Evolutionary conservation across 441 rosid species (phyloP).

Genomic region (Omphalea diandra): DNA sequence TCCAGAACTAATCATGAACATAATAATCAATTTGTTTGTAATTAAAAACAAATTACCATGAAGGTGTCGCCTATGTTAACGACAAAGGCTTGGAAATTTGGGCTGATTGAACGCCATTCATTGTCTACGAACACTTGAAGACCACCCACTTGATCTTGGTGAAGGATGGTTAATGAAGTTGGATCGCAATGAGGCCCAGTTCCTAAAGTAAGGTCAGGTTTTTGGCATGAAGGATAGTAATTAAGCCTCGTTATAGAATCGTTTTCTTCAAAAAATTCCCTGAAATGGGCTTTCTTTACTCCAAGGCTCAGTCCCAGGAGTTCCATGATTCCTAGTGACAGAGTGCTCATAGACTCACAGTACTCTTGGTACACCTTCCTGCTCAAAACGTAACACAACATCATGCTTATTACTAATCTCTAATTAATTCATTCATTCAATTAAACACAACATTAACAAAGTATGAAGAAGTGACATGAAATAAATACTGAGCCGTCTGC

Average conservation of each 20-base stretch:
- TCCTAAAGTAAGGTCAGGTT: conserved; percentile 90
- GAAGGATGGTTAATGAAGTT: conserved; percentile 94
- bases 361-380: conserved; percentile 83
- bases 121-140: conserved; percentile 90
- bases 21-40: not conserved
- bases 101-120: conserved; percentile 78
- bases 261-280: conserved; percentile 69
- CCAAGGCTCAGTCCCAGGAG: conserved; percentile 80
- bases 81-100: conserved; percentile 75
- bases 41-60: conserved; percentile 55
- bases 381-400: not conserved
- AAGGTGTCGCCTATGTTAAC: conserved; percentile 98
- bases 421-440: too few species aligned
- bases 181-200: conserved; percentile 99
- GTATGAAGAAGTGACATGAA: too few species aligned
- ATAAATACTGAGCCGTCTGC: too few species aligned
- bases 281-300: conserved; percentile 45
- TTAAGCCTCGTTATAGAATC: conserved; percentile 98
- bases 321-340: conserved; percentile 93
- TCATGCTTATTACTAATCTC: too few species aligned
- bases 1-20: too few species aligned
- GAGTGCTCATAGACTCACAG: conserved; percentile 74
- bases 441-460: too few species aligned
- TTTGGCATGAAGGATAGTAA: conserved; percentile 93
- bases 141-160: conserved; percentile 90